Percentiles rank a stretch among this genome's conserved stretches.
These are phyloP conservation scores for Phalaenopsis aphrodite DNA, from an alignment of 106 monocot genomes.

Conservation along the genomic window DNA sequence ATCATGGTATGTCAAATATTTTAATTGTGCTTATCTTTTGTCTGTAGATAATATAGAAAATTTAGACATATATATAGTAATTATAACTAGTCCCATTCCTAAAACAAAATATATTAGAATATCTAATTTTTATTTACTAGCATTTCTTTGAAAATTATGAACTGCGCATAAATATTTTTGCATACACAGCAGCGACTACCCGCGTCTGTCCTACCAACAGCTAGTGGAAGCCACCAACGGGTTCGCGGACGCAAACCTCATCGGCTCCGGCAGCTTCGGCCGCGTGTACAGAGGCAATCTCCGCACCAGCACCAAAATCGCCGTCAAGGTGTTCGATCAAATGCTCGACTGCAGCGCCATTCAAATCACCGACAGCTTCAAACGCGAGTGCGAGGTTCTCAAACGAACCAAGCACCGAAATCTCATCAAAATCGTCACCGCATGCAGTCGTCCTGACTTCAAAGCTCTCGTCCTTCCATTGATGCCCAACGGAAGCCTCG, in stretches of 20 bases:
- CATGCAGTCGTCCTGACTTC: constrained; percentile 81
- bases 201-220: constrained; percentile 61
- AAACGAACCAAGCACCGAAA: constrained; percentile 74
- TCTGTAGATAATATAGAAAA: no score
- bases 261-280: constrained; percentile 70
- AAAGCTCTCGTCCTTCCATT: constrained; percentile 78
- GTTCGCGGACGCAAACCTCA: constrained; percentile 45
- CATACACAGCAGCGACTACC: constrained; percentile 31
- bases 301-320: constrained; percentile 33
- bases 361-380: constrained; percentile 43
- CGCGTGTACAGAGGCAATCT: constrained; percentile 65
- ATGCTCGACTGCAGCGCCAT: constrained; percentile 5
- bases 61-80: no score
- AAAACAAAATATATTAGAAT: no score
- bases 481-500: constrained; percentile 85
- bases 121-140: no score
- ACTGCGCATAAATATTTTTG: not conserved
- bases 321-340: constrained; percentile 65
- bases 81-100: no score
- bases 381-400: constrained; percentile 73
- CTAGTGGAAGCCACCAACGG: constrained; percentile 62
- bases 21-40: no score
- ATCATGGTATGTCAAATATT: no score
- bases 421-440: constrained; percentile 75
- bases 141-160: no score